Conservation (phyloP, 2,329 filamentous ascomycete species). For the Pseudovirgaria hyperparasitica region DNA sequence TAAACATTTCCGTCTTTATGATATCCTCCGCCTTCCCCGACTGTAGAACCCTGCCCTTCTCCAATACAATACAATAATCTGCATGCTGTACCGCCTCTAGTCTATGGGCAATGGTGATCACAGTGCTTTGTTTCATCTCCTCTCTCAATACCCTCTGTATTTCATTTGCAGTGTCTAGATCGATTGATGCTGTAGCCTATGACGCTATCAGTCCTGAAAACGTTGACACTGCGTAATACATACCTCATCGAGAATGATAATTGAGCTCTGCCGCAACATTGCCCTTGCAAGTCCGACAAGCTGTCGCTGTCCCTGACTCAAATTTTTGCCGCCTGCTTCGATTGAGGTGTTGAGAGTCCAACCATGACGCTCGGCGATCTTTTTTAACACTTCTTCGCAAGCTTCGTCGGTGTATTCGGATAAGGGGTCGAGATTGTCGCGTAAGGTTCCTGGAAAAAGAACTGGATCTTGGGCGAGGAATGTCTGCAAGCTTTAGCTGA, state of each 20-base stretch:
- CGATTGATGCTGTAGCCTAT: slow-evolving; percentile 48
- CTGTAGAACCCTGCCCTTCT: slow-evolving; percentile 35
- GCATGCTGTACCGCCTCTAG: slow-evolving; percentile 49
- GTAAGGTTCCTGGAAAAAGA: slow-evolving; percentile 49
- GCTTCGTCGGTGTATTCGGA: slow-evolving; percentile 43
- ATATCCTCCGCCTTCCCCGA: slow-evolving; percentile 20
- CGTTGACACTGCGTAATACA: slow-evolving; percentile 2
- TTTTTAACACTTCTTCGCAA: slow-evolving; percentile 39
- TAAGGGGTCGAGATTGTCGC: slow-evolving; percentile 50
- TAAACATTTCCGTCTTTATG: neutral
- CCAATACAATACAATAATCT: slow-evolving; percentile 42
- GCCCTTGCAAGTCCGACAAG: slow-evolving; percentile 52
- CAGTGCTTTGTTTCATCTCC: slow-evolving; percentile 45
- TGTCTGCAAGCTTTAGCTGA: slow-evolving; percentile 20
- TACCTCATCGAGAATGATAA: slow-evolving; percentile 51
- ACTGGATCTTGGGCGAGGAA: slow-evolving; percentile 57
- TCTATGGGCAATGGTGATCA: slow-evolving; percentile 54
- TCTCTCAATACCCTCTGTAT: slow-evolving; percentile 43
- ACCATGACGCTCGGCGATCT: slow-evolving; percentile 41
- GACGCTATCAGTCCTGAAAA: neutral
- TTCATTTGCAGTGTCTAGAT: slow-evolving; percentile 45
- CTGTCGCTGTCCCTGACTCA: slow-evolving; percentile 53
- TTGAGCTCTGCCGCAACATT: slow-evolving; percentile 45
- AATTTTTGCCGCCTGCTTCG: slow-evolving; percentile 48
- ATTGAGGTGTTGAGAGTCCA: slow-evolving; percentile 45